A percentile compares a stretch with the other conserved stretches of the same genome.
phyloP scores from a whole-genome alignment of 768 basidiomycete species.

The Pluteus cervinus region DNA sequence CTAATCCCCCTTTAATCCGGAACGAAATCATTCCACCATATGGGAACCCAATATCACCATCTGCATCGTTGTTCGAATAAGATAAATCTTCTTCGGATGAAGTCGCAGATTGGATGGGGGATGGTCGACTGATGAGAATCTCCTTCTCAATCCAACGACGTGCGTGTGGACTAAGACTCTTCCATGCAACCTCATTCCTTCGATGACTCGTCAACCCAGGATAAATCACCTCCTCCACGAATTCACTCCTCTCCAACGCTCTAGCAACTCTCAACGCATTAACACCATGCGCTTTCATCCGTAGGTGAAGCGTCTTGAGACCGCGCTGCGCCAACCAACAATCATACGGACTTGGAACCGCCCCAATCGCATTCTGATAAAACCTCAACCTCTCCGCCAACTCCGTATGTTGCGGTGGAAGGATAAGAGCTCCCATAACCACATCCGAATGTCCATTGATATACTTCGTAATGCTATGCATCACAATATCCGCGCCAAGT shows the following conservation, averaged over 20 bases:
- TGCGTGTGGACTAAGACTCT: conserved; percentile 64
- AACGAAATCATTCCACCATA: conserved; percentile 90
- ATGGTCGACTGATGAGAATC: conserved; percentile 11
- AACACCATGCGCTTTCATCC: conserved; percentile 81
- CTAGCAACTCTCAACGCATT: conserved; percentile 77
- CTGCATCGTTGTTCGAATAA: conserved; percentile 25
- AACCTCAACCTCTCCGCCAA: conserved; percentile 63
- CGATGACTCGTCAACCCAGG: conserved; percentile 72
- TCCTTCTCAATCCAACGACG: conserved; percentile 46
- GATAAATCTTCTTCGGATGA: conserved; percentile 6
- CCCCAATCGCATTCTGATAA: conserved; percentile 86
- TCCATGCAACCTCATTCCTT: conserved; percentile 58
- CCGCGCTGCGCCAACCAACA: conserved; percentile 88
- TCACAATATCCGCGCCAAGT: conserved; percentile 77
- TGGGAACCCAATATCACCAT: conserved; percentile 57
- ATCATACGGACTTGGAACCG: conserved; percentile 82
- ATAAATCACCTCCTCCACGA: conserved; percentile 81
- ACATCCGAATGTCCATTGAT: conserved; percentile 94
- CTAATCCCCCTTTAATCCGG: conserved; percentile 53
- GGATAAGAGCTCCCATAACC: conserved; percentile 79
- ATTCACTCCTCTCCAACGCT: conserved; percentile 44
- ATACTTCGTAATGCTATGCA: conserved; percentile 87
- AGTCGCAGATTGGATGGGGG: conserved; percentile 12
- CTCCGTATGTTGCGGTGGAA: conserved; percentile 47
- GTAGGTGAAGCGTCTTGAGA: conserved; percentile 83